A percentile compares a stretch with the other conserved stretches of the same genome.
phyloP scores from a whole-genome alignment of 2,329 filamentous ascomycete species.

The Neonectria coccinea region DNA sequence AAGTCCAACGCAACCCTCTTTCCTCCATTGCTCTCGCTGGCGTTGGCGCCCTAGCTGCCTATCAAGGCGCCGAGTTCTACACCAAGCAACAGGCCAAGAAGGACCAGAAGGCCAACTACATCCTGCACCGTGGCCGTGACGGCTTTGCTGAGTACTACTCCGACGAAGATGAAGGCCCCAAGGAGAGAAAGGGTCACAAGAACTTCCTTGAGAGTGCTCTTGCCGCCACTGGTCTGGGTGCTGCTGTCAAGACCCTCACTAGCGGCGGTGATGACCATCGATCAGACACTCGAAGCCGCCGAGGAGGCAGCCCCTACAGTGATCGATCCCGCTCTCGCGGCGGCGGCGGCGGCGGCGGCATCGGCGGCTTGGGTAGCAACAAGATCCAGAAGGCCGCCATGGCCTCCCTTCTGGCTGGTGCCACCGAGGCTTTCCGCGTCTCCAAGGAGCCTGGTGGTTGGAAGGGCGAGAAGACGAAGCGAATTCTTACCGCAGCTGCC shows the following conservation, averaged over 20 bases:
- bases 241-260: slow-evolving; percentile 69
- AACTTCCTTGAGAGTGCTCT: slow-evolving; percentile 73
- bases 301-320: slow-evolving; percentile 58
- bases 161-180: slow-evolving; percentile 66
- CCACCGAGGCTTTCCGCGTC: slow-evolving; percentile 90
- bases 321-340: slow-evolving; percentile 67
- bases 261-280: slow-evolving; percentile 60
- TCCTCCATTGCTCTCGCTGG: slow-evolving; percentile 72
- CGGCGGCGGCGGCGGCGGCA: slow-evolving; percentile 47
- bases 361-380: slow-evolving; percentile 50
- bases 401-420: slow-evolving; percentile 89
- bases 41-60: slow-evolving; percentile 72
- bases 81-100: slow-evolving; percentile 70
- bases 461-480: slow-evolving; percentile 92
- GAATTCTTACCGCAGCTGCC: slow-evolving; percentile 86
- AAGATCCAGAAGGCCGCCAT: slow-evolving; percentile 89
- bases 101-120: slow-evolving; percentile 65
- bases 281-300: slow-evolving; percentile 61
- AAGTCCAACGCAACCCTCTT: slow-evolving; percentile 69
- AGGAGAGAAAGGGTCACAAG: slow-evolving; percentile 71
- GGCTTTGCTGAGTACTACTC: slow-evolving; percentile 67
- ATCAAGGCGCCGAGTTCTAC: slow-evolving; percentile 72
- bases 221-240: slow-evolving; percentile 71
- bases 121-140: slow-evolving; percentile 66
- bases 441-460: slow-evolving; percentile 90